These are phyloP conservation scores for Cryphonectria radicalis DNA, from an alignment of 2,329 filamentous ascomycete species.

Conservation along the genomic window DNA sequence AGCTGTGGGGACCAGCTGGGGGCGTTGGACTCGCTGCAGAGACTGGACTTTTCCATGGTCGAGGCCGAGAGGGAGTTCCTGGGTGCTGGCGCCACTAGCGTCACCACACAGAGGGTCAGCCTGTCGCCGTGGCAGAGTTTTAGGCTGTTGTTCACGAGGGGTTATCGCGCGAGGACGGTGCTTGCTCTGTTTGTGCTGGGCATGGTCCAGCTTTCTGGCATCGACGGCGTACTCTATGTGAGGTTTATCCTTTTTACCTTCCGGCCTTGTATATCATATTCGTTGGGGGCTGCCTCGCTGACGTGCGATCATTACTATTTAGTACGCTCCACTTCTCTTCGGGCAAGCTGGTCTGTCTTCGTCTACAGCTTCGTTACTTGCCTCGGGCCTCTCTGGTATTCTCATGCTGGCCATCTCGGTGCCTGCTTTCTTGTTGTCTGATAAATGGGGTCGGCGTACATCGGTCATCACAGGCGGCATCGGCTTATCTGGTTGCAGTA, in stretches of 20 bases:
- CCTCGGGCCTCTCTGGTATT: constrained; percentile 63
- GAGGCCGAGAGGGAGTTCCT: constrained; percentile 55
- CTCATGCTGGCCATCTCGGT: constrained; percentile 62
- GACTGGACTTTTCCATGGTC: constrained; percentile 47
- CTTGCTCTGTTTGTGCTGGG: constrained; percentile 61
- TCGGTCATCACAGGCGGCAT: constrained; percentile 59
- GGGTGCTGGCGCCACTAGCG: constrained; percentile 28
- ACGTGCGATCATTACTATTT: not conserved
- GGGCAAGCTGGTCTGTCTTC: constrained; percentile 61
- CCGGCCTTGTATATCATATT: not conserved
- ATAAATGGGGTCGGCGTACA: constrained; percentile 60
- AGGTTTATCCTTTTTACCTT: constrained; percentile 31
- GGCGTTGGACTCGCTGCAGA: constrained; percentile 47
- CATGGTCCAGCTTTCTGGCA: constrained; percentile 64
- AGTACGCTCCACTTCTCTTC: constrained; percentile 66
- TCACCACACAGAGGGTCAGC: constrained; percentile 36
- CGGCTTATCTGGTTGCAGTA: constrained; percentile 48
- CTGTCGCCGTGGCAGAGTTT: constrained; percentile 41
- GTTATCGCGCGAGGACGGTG: constrained; percentile 51
- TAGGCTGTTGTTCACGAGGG: constrained; percentile 41
- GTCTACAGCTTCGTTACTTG: constrained; percentile 59
- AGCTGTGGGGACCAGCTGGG: constrained; percentile 50
- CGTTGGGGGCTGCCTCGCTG: not conserved
- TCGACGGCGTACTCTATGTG: constrained; percentile 66
- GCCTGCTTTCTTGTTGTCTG: constrained; percentile 58